phyloP scores from a whole-genome alignment of 257 asterid genomes.

The Nicotiana noctiflora region DNA sequence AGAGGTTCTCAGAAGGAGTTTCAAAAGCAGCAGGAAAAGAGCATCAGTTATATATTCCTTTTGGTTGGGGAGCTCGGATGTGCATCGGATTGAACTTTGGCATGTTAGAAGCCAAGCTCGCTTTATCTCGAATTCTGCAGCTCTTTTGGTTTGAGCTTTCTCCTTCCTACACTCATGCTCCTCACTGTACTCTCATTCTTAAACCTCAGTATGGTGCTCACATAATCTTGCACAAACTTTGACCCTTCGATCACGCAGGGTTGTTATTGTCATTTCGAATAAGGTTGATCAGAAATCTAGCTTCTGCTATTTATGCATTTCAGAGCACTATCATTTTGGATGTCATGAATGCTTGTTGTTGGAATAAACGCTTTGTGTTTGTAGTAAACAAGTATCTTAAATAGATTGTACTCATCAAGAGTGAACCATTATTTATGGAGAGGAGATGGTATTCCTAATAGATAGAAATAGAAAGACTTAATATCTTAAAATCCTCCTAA shows the following conservation, averaged over 20 bases:
- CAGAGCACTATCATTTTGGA: too few species aligned
- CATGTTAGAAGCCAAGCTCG: neutral
- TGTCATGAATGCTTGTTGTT: too few species aligned
- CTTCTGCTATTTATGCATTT: too few species aligned
- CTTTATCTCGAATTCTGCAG: conserved; percentile 1
- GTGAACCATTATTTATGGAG: too few species aligned
- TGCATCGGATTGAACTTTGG: neutral
- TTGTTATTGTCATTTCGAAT: neutral
- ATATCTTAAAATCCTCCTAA: too few species aligned
- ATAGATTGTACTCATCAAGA: too few species aligned
- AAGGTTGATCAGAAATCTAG: too few species aligned
- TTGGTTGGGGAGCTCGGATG: conserved; percentile 15
- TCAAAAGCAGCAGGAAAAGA: neutral
- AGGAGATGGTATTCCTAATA: too few species aligned
- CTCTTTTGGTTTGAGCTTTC: neutral
- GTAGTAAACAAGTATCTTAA: too few species aligned
- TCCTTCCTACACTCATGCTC: neutral
- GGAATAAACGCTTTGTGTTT: too few species aligned
- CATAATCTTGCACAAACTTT: neutral
- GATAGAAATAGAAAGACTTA: too few species aligned
- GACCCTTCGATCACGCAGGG: neutral
- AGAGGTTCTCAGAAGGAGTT: conserved; percentile 6
- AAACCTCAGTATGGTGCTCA: conserved; percentile 6
- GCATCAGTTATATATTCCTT: neutral
- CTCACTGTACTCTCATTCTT: neutral